Evolutionary conservation across 1,284 basidiomycete genomes (phyloP), one percentile per base, ranked within the genome.

Genomic region (Sphagnurus paluster): DNA sequence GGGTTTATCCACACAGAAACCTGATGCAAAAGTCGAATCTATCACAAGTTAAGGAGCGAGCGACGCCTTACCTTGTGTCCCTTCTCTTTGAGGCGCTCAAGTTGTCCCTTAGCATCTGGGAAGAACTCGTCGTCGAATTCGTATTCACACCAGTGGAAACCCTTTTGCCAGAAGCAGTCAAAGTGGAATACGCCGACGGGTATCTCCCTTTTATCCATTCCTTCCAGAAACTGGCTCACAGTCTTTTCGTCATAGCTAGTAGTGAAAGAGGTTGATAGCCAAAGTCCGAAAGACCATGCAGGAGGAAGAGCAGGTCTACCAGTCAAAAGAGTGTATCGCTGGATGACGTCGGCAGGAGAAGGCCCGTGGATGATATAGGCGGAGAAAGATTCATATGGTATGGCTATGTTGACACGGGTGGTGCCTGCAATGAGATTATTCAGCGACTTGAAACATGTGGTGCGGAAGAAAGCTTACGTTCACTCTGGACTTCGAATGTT

Each of bases 121-220:
- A 83, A 83, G 49, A 68, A 70, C 21, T 77, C 74, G 10, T 76
- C 72, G 56, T 83, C 80, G 58, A 81, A 83, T 26, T 75, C 73
- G 60, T 80, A 83, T 16, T 75, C 76, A 52, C 78, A 80, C 74
- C 74, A 74, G 24, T 64, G 58, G 40, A 64, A 81, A 39, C 74
- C 73, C 61, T 76, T 79, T 72, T 81, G 79, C 78, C 77, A 81
- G 67, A 81, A 82, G 59, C 80, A 82, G 57, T 83, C 80, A 36
- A 82, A 68, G 56, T 83, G 80, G 62, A 82, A 77, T 0, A 80
- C 77, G 4, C 75, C 71, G 10, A 81, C 77, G 20, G 70, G 67
- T 48, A 79, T 81, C 38, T 76, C 65, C 17, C 79, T 66, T 24
- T 76, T 65, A 45, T 71, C 67, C 80, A 83, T 82, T 5, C 76